These are phyloP conservation scores for Pisolithus sp. DNA, from an alignment of 768 basidiomycete species.

Conservation along the genomic window DNA sequence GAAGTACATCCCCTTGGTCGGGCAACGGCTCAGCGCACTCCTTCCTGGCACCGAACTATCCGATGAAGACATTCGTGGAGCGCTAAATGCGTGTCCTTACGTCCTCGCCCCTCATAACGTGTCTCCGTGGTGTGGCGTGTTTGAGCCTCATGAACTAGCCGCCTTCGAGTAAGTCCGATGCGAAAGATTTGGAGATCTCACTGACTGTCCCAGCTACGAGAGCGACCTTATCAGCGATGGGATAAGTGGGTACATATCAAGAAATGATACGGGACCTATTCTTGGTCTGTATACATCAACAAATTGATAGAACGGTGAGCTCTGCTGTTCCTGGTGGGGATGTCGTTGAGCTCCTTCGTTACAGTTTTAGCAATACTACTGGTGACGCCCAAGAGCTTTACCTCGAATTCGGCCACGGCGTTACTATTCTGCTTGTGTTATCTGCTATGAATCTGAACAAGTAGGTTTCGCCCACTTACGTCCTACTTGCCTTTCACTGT, in stretches of 20 bases:
- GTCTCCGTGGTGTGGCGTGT: constrained; percentile 38
- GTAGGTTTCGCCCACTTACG: constrained; percentile 14
- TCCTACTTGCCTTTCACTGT: constrained; percentile 13
- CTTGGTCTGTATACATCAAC: constrained; percentile 35
- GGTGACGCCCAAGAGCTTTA: constrained; percentile 28
- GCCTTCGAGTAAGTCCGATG: constrained; percentile 28
- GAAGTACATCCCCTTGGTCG: constrained; percentile 32
- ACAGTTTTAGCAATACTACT: constrained; percentile 30
- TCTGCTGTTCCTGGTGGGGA: neutral
- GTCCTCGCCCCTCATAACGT: constrained; percentile 30
- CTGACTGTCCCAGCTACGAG: constrained; percentile 28
- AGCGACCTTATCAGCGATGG: constrained; percentile 34
- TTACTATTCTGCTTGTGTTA: constrained; percentile 33
- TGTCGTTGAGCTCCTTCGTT: neutral
- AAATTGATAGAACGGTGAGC: constrained; percentile 34
- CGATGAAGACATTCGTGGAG: constrained; percentile 32
- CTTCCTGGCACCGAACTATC: constrained; percentile 29
- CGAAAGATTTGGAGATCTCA: neutral
- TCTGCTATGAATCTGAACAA: constrained; percentile 34
- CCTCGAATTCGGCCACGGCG: constrained; percentile 40
- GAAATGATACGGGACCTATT: constrained; percentile 27
- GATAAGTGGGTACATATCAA: constrained; percentile 31
- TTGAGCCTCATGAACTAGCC: constrained; percentile 29
- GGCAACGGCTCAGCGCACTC: constrained; percentile 27
- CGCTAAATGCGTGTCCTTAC: constrained; percentile 37